Conservation (phyloP, 1,284 basidiomycete species). For the Inonotus hispidus region DNA sequence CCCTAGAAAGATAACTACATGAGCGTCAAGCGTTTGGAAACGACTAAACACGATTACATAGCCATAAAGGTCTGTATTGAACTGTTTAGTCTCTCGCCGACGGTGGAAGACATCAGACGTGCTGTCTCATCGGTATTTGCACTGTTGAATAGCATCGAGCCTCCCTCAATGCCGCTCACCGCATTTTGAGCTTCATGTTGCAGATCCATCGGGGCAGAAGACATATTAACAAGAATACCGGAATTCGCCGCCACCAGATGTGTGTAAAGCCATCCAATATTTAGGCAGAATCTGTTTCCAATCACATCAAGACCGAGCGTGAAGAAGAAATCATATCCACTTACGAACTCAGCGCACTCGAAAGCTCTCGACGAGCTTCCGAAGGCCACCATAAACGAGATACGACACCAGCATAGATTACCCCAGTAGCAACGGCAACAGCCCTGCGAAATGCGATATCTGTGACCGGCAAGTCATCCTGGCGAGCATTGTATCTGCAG, state of each 20-base stretch:
- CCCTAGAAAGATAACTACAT: slow-evolving; percentile 47
- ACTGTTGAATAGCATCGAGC: slow-evolving; percentile 4
- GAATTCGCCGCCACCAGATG: slow-evolving; percentile 76
- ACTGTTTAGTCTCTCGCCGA: slow-evolving; percentile 42
- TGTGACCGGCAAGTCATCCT: slow-evolving; percentile 62
- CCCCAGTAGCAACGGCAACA: slow-evolving; percentile 79
- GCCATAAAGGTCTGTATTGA: slow-evolving; percentile 86
- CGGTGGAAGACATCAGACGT: slow-evolving; percentile 33
- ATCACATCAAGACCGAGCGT: background rate
- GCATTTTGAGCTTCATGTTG: slow-evolving; percentile 29
- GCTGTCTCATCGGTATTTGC: slow-evolving; percentile 29
- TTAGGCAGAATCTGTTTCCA: slow-evolving; percentile 65
- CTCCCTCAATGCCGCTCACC: slow-evolving; percentile 8
- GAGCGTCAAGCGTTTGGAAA: slow-evolving; percentile 6
- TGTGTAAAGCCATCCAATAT: slow-evolving; percentile 82
- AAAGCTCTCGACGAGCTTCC: slow-evolving; percentile 85
- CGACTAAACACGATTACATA: slow-evolving; percentile 47
- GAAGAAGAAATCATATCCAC: slow-evolving; percentile 25
- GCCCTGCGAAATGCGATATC: slow-evolving; percentile 76
- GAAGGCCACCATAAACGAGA: slow-evolving; percentile 94
- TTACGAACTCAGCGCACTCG: slow-evolving; percentile 81
- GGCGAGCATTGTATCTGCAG: slow-evolving; percentile 75
- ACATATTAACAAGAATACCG: slow-evolving; percentile 3
- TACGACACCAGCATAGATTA: slow-evolving; percentile 84
- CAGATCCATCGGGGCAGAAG: slow-evolving; percentile 21